A percentile compares a stretch with the other conserved stretches of the same genome.
Evolutionary conservation across 805 yeast genomes (phyloP).

Genomic region (Lachancea fermentati): DNA sequence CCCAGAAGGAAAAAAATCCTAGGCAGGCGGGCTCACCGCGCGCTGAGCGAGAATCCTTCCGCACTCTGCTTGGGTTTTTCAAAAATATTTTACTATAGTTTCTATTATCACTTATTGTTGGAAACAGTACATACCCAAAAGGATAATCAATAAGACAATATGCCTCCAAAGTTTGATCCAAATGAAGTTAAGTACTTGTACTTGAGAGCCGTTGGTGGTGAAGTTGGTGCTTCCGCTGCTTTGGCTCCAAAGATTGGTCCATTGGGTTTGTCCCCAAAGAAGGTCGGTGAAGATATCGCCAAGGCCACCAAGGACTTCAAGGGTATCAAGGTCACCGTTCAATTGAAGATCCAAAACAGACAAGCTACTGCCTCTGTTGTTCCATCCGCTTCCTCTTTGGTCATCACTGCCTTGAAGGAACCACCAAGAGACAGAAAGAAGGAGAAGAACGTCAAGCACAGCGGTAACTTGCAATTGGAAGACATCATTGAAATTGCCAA

Average conservation of each 20-base stretch:
- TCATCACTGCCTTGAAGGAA: slow-evolving; percentile 98
- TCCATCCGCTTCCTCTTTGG: slow-evolving; percentile 98
- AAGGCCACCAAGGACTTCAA: slow-evolving; percentile 99
- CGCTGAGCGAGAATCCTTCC: not conserved
- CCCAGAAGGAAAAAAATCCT: not conserved
- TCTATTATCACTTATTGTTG: not conserved
- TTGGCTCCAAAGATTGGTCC: slow-evolving; percentile 99
- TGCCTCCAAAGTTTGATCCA: slow-evolving; percentile 99
- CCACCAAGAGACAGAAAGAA: slow-evolving; percentile 99
- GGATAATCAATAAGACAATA: slow-evolving; percentile 31
- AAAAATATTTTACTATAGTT: slow-evolving; percentile 2
- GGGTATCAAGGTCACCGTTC: slow-evolving; percentile 99
- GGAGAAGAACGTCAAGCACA: slow-evolving; percentile 99
- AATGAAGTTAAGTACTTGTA: slow-evolving; percentile 96
- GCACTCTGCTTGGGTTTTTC: slow-evolving; percentile 1
- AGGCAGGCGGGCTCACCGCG: slow-evolving; percentile 1
- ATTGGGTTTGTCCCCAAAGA: slow-evolving; percentile 99
- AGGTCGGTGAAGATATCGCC: slow-evolving; percentile 99
- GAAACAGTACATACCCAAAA: slow-evolving; percentile 11
- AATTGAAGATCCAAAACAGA: slow-evolving; percentile 98
- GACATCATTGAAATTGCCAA: slow-evolving; percentile 97
- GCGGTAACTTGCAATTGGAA: slow-evolving; percentile 96
- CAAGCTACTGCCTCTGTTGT: slow-evolving; percentile 98
- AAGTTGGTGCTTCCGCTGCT: slow-evolving; percentile 99
- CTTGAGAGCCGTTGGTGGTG: slow-evolving; percentile 99